Percentiles rank a stretch among this genome's conserved stretches.
phyloP scores from a whole-genome alignment of 2,329 filamentous ascomycete species.

The Dothideomycetes sp. region DNA sequence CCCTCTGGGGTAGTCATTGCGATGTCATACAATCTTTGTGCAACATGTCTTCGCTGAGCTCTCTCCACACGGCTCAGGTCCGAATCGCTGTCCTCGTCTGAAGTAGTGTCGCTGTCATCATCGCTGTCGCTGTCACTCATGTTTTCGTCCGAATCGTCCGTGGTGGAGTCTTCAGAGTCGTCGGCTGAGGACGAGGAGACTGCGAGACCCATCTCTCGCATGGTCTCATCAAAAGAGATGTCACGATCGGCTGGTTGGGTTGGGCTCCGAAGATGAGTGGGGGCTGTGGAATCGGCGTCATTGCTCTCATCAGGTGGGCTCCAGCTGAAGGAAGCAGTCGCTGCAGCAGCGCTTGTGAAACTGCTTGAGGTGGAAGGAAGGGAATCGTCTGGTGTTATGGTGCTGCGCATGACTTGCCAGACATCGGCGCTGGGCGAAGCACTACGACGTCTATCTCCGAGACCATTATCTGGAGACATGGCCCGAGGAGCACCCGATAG shows the following conservation, averaged over 20 bases:
- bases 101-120: too few relatives aligned
- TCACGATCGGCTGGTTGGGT: neutral
- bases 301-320: slow-evolving; percentile 13
- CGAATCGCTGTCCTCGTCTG: neutral
- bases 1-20: slow-evolving; percentile 7
- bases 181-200: too few relatives aligned
- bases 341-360: slow-evolving; percentile 57
- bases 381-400: slow-evolving; percentile 70
- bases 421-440: slow-evolving; percentile 45
- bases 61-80: neutral
- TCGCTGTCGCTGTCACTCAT: too few relatives aligned
- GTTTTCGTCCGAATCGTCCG: neutral
- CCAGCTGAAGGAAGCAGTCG: slow-evolving; percentile 34
- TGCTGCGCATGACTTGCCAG: slow-evolving; percentile 75
- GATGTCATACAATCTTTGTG: slow-evolving; percentile 1
- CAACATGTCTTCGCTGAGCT: neutral
- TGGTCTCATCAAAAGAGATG: neutral
- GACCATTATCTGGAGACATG: slow-evolving; percentile 34
- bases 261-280: slow-evolving; percentile 5
- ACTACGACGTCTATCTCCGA: slow-evolving; percentile 77
- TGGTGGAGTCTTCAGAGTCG: too few relatives aligned
- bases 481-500: slow-evolving; percentile 2
- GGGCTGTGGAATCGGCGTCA: slow-evolving; percentile 25
- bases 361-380: slow-evolving; percentile 73
- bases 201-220: too few relatives aligned